Evolutionary conservation across 805 yeast species (phyloP).

Genomic region (Barnettozyma botsteinii): DNA sequence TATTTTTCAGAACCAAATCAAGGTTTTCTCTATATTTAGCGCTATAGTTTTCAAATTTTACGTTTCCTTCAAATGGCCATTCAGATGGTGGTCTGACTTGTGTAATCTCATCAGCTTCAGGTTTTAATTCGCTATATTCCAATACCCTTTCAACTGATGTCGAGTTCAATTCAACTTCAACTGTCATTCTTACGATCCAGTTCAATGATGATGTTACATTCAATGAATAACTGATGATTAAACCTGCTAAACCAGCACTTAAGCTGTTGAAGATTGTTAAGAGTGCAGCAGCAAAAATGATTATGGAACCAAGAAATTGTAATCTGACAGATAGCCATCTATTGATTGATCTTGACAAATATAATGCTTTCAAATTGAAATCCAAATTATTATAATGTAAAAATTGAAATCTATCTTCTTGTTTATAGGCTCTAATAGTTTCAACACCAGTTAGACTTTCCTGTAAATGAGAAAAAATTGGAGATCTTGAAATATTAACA

Average conservation of each 20-base stretch:
- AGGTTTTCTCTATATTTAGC: slow-evolving; percentile 53
- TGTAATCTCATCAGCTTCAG: slow-evolving; percentile 43
- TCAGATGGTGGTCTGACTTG: slow-evolving; percentile 38
- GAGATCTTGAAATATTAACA: slow-evolving; percentile 62
- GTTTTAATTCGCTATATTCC: slow-evolving; percentile 46
- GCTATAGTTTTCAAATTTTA: slow-evolving; percentile 46
- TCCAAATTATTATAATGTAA: slow-evolving; percentile 66
- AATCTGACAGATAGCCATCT: slow-evolving; percentile 64
- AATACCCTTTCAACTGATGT: slow-evolving; percentile 64
- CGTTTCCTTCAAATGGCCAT: slow-evolving; percentile 54
- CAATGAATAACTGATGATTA: slow-evolving; percentile 58
- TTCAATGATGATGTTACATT: slow-evolving; percentile 48
- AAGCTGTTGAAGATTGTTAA: slow-evolving; percentile 42
- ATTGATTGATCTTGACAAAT: slow-evolving; percentile 54
- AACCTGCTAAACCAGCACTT: slow-evolving; percentile 56
- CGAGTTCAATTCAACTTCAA: slow-evolving; percentile 56
- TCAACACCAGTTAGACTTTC: slow-evolving; percentile 75
- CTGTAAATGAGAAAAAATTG: slow-evolving; percentile 76
- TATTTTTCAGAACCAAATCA: slow-evolving; percentile 51
- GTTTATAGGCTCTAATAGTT: slow-evolving; percentile 76
- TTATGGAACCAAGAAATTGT: slow-evolving; percentile 53
- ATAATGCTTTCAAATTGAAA: slow-evolving; percentile 72
- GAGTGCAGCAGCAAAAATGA: slow-evolving; percentile 46
- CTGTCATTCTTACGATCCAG: slow-evolving; percentile 54
- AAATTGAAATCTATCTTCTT: slow-evolving; percentile 52